A percentile compares a stretch with the other conserved stretches of the same genome.
Conservation (phyloP, 352 stramenopile species). For the Phytophthora idaei region DNA sequence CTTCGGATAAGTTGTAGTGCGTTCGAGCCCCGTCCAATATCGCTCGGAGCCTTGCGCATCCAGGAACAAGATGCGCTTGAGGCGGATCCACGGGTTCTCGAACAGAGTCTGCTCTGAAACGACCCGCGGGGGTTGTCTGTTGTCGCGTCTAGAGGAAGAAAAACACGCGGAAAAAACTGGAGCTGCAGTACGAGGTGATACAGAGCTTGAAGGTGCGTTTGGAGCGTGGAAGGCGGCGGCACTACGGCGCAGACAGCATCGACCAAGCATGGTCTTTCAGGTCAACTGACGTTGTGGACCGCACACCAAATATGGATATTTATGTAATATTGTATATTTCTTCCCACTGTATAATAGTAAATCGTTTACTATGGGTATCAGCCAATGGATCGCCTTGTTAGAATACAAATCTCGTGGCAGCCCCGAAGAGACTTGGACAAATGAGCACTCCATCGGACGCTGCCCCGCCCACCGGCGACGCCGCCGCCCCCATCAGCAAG, state of each 20-base stretch:
- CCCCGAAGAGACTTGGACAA: conserved; percentile 5
- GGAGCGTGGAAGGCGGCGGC: background rate
- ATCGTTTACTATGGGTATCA: background rate
- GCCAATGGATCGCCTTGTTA: conserved; percentile 13
- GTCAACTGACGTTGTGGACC: conserved; percentile 26
- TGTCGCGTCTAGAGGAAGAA: conserved; percentile 18
- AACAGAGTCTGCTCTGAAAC: conserved; percentile 60
- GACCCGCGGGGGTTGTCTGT: conserved; percentile 46
- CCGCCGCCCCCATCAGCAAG: conserved; percentile 87
- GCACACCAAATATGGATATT: conserved; percentile 19
- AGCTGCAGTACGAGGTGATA: background rate
- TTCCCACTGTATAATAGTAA: no score
- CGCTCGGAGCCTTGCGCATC: conserved; percentile 54
- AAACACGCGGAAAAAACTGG: conserved; percentile 2
- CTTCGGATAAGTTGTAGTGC: conserved; percentile 67
- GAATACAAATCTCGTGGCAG: conserved; percentile 13
- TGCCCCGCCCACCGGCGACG: conserved; percentile 11
- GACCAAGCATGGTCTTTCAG: conserved; percentile 12
- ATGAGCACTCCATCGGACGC: conserved; percentile 26
- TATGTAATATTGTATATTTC: no score
- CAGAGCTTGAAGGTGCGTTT: background rate
- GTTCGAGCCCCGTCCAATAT: conserved; percentile 68
- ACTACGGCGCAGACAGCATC: conserved; percentile 14
- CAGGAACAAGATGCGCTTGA: conserved; percentile 75
- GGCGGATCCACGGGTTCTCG: conserved; percentile 65